These are phyloP conservation scores for Aspergillus steynii DNA, from an alignment of 495 filamentous ascomycete species.

Conservation along the genomic window DNA sequence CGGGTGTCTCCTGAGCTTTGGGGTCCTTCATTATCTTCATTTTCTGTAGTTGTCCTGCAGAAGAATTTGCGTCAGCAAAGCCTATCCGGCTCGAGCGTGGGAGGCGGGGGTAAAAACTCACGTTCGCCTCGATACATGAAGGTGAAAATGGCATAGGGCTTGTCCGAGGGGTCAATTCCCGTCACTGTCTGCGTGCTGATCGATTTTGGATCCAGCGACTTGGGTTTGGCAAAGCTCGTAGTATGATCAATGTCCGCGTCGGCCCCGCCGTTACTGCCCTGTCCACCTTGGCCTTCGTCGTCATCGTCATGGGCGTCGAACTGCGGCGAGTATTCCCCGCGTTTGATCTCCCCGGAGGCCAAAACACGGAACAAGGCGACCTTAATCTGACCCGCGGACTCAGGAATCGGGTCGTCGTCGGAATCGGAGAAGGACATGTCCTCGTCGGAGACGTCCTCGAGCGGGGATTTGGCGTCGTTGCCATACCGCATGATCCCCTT, in stretches of 20 bases:
- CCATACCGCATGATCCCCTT: conserved; percentile 76
- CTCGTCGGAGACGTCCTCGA: conserved; percentile 71
- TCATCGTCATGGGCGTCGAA: conserved; percentile 97
- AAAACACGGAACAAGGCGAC: conserved; percentile 94
- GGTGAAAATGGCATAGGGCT: conserved; percentile 94
- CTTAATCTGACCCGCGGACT: conserved; percentile 97
- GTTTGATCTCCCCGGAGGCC: conserved; percentile 94
- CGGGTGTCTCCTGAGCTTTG: conserved; percentile 58
- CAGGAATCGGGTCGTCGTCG: conserved; percentile 85
- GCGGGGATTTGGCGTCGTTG: conserved; percentile 66
- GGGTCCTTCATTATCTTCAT: conserved; percentile 78
- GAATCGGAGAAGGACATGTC: conserved; percentile 70
- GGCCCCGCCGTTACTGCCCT: conserved; percentile 41
- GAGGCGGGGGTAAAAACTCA: conserved; percentile 48
- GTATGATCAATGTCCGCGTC: conserved; percentile 89
- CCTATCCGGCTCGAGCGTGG: neutral
- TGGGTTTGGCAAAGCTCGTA: conserved; percentile 97
- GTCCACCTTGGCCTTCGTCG: conserved; percentile 57
- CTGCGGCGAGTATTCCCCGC: conserved; percentile 95
- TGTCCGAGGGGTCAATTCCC: conserved; percentile 93
- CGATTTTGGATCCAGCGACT: conserved; percentile 91
- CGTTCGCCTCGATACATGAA: conserved; percentile 97
- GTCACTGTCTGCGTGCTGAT: conserved; percentile 99
- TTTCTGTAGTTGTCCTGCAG: conserved; percentile 82
- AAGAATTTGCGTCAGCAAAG: conserved; percentile 25